Evolutionary conservation across 257 asterid species (phyloP).

Genomic region (Scutellaria galericulata): DNA sequence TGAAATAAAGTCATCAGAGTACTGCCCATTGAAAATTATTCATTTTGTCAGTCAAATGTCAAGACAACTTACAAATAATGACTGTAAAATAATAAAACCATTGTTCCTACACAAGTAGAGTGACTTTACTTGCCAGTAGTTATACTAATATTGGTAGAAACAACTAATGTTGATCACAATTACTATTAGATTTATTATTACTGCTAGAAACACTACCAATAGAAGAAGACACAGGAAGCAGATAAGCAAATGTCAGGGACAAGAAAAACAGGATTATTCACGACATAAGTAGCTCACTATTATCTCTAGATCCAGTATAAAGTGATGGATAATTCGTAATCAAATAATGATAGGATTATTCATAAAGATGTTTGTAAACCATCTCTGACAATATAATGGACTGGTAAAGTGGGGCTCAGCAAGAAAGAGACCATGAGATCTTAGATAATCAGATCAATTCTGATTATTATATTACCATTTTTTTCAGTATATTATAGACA

Average conservation of each 20-base stretch:
- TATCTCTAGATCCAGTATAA: slow-evolving; percentile 5
- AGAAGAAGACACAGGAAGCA: neutral
- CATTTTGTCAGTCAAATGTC: slow-evolving; percentile 27
- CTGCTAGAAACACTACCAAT: neutral
- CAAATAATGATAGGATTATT: neutral
- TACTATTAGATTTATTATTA: neutral
- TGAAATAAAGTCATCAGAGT: slow-evolving; percentile 62
- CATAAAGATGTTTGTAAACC: neutral
- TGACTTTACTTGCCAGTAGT: too few species aligned
- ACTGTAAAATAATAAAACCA: too few species aligned
- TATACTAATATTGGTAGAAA: neutral
- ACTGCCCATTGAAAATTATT: slow-evolving; percentile 47
- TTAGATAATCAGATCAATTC: neutral
- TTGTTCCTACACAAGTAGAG: too few species aligned
- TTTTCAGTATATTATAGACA: slow-evolving; percentile 9
- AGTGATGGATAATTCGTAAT: neutral
- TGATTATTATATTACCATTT: neutral
- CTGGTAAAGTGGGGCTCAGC: slow-evolving; percentile 1
- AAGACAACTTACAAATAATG: slow-evolving; percentile 13
- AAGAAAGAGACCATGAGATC: slow-evolving; percentile 3
- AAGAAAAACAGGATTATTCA: neutral
- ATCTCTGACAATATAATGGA: slow-evolving; percentile 2
- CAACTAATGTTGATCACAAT: neutral
- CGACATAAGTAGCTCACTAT: neutral
- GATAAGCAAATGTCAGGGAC: neutral